Evolutionary conservation across 1,284 basidiomycete genomes (phyloP).

Genomic region (Cystobasidium sp.): DNA sequence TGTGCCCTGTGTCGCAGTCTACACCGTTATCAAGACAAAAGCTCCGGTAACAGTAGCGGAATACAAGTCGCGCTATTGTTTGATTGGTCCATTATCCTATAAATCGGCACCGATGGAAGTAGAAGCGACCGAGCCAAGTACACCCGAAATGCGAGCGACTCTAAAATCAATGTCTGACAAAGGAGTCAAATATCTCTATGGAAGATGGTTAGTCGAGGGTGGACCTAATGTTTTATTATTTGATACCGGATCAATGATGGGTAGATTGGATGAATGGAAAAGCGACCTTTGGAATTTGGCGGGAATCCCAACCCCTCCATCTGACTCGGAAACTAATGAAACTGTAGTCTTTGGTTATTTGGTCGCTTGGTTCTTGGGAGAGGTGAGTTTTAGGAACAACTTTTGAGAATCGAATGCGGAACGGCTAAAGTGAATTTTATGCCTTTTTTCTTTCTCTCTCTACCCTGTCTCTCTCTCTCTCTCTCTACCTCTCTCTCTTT

Average conservation of each 20-base stretch:
- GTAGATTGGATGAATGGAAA: conserved; percentile 95
- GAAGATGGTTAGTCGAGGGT: conserved; percentile 96
- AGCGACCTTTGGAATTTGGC: conserved; percentile 96
- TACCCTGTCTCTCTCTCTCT: too few species aligned
- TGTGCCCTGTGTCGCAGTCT: conserved; percentile 25
- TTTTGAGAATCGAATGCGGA: too few species aligned
- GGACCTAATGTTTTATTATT: conserved; percentile 92
- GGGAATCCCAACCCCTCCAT: conserved; percentile 92
- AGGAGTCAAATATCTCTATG: conserved; percentile 92
- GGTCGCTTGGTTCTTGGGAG: conserved; percentile 98
- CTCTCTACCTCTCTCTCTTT: neutral
- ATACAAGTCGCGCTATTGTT: conserved; percentile 76
- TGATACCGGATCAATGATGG: conserved; percentile 87
- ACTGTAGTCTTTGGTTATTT: conserved; percentile 99
- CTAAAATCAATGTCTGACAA: conserved; percentile 78
- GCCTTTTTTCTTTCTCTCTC: too few species aligned
- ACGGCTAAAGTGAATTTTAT: neutral
- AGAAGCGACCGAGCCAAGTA: conserved; percentile 79
- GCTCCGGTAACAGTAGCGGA: conserved; percentile 95
- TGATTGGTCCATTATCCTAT: conserved; percentile 93
- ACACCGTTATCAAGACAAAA: conserved; percentile 66
- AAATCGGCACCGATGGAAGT: conserved; percentile 99
- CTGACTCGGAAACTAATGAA: conserved; percentile 97
- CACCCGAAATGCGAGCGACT: conserved; percentile 65
- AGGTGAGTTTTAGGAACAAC: conserved; percentile 75